Conservation (phyloP, 2,329 filamentous ascomycete genomes). For the Trichoderma afroharzianum region DNA sequence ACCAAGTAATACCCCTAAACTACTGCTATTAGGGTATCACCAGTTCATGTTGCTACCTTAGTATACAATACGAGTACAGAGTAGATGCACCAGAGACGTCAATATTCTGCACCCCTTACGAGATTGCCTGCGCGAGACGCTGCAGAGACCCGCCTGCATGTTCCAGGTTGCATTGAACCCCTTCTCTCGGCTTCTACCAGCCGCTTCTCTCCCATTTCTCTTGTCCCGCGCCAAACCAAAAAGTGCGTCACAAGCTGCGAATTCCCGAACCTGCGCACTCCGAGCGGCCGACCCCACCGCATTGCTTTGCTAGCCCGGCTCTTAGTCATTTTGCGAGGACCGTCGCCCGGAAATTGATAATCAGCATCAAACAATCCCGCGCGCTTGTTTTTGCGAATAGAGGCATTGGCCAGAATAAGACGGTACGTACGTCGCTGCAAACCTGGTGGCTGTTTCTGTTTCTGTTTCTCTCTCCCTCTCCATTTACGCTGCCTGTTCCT, state of each 20-base stretch:
- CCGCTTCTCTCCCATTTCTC: not conserved
- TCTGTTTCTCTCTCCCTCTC: not conserved
- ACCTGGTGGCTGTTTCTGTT: no score
- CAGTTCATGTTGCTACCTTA: not conserved
- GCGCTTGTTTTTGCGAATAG: conserved; percentile 12
- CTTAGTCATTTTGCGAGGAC: conserved; percentile 12
- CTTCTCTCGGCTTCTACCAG: conserved; percentile 8
- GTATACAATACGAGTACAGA: no score
- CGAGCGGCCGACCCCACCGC: conserved; percentile 9
- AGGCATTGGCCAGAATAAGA: not conserved
- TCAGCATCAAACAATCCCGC: conserved; percentile 12
- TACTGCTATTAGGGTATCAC: not conserved
- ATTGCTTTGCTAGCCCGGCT: not conserved
- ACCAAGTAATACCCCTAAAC: not conserved
- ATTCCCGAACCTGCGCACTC: conserved; percentile 10
- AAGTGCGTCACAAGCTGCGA: not conserved
- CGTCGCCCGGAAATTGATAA: conserved; percentile 16
- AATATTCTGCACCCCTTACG: not conserved
- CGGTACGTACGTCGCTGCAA: conserved; percentile 9
- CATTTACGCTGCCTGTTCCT: not conserved
- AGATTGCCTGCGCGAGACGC: not conserved
- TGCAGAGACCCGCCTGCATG: not conserved
- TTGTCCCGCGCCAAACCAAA: not conserved
- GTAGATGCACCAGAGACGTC: not conserved
- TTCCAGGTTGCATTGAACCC: not conserved